Evolutionary conservation across 148 eudicot species (phyloP).

Genomic region (Amaranthus hypochondriacus): DNA sequence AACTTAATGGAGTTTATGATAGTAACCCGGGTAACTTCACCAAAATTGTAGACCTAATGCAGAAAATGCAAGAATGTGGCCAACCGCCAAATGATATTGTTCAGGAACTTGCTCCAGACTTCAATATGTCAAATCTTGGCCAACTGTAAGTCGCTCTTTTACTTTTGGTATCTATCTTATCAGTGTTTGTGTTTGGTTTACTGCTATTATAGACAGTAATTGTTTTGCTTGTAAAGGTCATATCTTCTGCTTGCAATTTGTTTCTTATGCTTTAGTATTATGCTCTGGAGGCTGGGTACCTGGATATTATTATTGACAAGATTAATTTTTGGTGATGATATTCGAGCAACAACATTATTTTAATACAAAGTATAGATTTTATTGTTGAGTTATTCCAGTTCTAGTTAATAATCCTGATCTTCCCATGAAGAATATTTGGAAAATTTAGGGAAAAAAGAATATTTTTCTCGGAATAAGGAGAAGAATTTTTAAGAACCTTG

Average conservation of each 20-base stretch:
- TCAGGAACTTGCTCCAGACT: conserved; percentile 87
- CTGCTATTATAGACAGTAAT: not conserved
- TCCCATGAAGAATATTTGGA: too few species aligned
- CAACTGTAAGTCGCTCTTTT: conserved; percentile 62
- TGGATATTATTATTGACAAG: not conserved
- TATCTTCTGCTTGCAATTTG: too few species aligned
- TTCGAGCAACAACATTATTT: too few species aligned
- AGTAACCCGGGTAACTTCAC: conserved; percentile 78
- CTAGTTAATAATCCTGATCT: too few species aligned
- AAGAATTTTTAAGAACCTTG: too few species aligned
- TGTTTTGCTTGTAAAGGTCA: not conserved
- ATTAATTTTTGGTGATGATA: not conserved
- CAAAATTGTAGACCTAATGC: conserved; percentile 96
- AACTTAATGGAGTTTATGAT: conserved; percentile 79
- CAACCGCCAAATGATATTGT: conserved; percentile 95
- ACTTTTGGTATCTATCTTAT: not conserved
- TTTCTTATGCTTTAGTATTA: too few species aligned
- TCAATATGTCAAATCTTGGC: conserved; percentile 78
- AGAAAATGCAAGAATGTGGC: conserved; percentile 99
- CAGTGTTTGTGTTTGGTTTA: not conserved
- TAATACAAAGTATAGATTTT: too few species aligned
- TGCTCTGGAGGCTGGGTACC: too few species aligned
- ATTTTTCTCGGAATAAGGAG: too few species aligned
- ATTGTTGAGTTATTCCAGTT: too few species aligned
- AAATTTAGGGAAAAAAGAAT: too few species aligned